Evolutionary conservation across 129 eudicot genomes (phyloP).

Genomic region (Arctium minus): DNA sequence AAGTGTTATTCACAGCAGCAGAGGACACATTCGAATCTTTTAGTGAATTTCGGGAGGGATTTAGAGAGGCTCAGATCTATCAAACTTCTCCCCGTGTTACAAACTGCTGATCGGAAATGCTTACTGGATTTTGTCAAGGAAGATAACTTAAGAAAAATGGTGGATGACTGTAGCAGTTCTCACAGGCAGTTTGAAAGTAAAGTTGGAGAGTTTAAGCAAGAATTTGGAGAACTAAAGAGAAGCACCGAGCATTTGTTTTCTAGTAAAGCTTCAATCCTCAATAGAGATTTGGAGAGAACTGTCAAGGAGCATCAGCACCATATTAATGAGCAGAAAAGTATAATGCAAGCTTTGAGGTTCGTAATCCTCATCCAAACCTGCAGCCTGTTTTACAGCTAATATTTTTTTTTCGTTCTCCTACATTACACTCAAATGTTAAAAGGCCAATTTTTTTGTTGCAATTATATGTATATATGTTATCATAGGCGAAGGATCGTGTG

Average conservation of each 20-base stretch:
- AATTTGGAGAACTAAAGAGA: conserved; percentile 77
- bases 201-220: conserved; percentile 86
- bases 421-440: background rate
- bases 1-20: conserved; percentile 76
- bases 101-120: conserved; percentile 57
- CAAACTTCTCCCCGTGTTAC: conserved; percentile 64
- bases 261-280: conserved; percentile 57
- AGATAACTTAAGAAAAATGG: conserved; percentile 66
- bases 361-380: background rate
- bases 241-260: conserved; percentile 72
- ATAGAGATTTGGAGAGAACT: conserved; percentile 56
- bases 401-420: conserved; percentile 4
- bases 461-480: background rate
- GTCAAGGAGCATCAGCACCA: conserved; percentile 63
- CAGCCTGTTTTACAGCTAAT: background rate
- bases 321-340: conserved; percentile 77
- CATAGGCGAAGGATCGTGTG: too few species aligned
- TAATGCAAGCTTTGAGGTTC: conserved; percentile 88
- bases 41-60: conserved; percentile 68
- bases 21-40: conserved; percentile 58
- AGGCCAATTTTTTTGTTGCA: background rate
- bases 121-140: conserved; percentile 86
- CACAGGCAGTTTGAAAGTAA: conserved; percentile 90
- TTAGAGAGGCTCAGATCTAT: conserved; percentile 61
- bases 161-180: conserved; percentile 76